Conservation (phyloP, 2,329 filamentous ascomycete species). For the Amesomyces nigricolor region DNA sequence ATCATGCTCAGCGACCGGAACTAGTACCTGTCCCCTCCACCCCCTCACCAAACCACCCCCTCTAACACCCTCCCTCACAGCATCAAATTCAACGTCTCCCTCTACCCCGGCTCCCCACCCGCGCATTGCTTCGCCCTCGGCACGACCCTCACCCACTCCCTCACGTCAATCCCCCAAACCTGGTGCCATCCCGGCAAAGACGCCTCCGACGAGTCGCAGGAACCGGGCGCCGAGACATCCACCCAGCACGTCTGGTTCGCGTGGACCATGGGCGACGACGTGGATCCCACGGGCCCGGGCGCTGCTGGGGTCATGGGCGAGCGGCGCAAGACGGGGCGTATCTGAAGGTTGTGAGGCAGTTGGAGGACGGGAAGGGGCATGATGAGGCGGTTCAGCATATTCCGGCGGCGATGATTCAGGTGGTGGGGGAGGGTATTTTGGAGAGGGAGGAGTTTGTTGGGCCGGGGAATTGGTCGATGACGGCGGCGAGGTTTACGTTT, state of each 20-base stretch:
- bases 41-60: too few relatives aligned
- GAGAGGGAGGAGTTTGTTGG: constrained; percentile 19
- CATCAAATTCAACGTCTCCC: constrained; percentile 21
- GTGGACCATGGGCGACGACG: constrained; percentile 8
- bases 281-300: neutral
- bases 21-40: constrained; percentile 8
- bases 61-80: constrained; percentile 6
- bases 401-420: neutral
- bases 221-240: neutral
- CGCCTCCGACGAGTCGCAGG: neutral
- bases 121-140: constrained; percentile 20
- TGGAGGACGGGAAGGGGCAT: constrained; percentile 8
- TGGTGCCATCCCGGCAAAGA: constrained; percentile 12
- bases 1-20: constrained; percentile 20
- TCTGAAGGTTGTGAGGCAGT: constrained; percentile 15
- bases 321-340: constrained; percentile 2
- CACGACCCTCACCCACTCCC: constrained; percentile 14
- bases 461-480: constrained; percentile 17
- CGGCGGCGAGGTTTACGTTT: constrained; percentile 11
- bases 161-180: constrained; percentile 15
- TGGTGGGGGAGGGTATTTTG: constrained; percentile 14
- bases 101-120: neutral
- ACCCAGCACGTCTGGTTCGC: constrained; percentile 15
- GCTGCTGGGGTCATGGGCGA: neutral
- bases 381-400: constrained; percentile 13